Conservation (phyloP, 495 filamentous ascomycete genomes). For the Lasiosphaeria ovina region DNA sequence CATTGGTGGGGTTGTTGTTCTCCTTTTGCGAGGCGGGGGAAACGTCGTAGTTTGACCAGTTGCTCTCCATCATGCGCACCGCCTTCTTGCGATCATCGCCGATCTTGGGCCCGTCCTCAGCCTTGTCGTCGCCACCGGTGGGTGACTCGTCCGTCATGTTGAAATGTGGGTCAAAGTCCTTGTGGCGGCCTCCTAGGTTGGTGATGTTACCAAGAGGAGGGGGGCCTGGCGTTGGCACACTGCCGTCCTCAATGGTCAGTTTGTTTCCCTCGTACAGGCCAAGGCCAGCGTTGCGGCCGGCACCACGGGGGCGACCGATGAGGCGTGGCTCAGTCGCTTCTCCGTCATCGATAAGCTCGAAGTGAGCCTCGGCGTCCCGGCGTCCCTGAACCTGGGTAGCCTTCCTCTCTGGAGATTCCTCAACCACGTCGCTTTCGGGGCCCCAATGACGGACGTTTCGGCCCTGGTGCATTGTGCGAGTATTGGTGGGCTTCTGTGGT, state of each 20-base stretch:
- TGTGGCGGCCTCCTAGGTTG: constrained; percentile 63
- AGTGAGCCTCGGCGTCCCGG: constrained; percentile 76
- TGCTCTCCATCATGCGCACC: constrained; percentile 65
- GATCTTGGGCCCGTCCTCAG: constrained; percentile 27
- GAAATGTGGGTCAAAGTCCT: constrained; percentile 75
- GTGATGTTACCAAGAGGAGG: constrained; percentile 57
- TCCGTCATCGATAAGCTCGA: constrained; percentile 43
- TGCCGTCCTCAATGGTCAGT: constrained; percentile 58
- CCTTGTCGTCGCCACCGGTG: constrained; percentile 12
- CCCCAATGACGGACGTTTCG: constrained; percentile 67
- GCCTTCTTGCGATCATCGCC: constrained; percentile 56
- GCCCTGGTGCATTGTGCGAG: constrained; percentile 42
- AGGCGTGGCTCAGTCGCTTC: constrained; percentile 53
- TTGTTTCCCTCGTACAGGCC: constrained; percentile 71
- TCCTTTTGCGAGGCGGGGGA: constrained; percentile 54
- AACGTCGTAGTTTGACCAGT: constrained; percentile 62
- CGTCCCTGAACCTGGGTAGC: constrained; percentile 63
- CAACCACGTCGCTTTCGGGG: constrained; percentile 62
- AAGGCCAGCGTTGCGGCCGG: constrained; percentile 59
- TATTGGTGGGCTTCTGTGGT: constrained; percentile 62
- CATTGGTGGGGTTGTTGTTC: constrained; percentile 37
- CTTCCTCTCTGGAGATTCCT: constrained; percentile 55
- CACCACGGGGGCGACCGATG: constrained; percentile 43
- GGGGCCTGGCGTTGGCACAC: constrained; percentile 28
- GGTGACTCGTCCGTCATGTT: constrained; percentile 64